Conservation (phyloP, 495 filamentous ascomycete genomes). For the Hamigera avellanea region DNA sequence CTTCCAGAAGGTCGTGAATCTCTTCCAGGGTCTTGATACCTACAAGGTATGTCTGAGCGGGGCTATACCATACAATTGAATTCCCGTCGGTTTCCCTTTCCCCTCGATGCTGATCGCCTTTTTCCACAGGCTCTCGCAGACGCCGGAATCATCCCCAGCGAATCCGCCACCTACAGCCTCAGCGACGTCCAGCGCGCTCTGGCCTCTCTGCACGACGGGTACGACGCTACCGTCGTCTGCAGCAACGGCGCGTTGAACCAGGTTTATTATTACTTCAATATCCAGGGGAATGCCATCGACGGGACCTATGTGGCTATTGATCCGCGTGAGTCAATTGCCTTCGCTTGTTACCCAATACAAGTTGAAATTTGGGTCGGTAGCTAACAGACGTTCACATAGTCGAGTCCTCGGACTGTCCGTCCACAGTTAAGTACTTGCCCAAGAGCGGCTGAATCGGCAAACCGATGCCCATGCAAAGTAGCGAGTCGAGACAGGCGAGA, state of each 20-base stretch:
- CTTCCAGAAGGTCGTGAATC: slow-evolving; percentile 42
- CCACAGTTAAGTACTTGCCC: not conserved
- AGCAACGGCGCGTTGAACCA: slow-evolving; percentile 45
- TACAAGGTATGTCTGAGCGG: slow-evolving; percentile 47
- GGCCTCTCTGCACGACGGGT: slow-evolving; percentile 39
- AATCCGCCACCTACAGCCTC: slow-evolving; percentile 46
- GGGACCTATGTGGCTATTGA: slow-evolving; percentile 51
- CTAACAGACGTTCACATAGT: too few species aligned
- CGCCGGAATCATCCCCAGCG: slow-evolving; percentile 53
- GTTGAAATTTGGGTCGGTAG: not conserved
- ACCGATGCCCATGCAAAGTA: too few species aligned
- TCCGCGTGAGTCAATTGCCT: slow-evolving; percentile 28
- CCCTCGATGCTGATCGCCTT: not conserved
- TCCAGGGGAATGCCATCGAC: slow-evolving; percentile 57
- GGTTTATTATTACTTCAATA: slow-evolving; percentile 68
- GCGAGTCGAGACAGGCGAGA: too few species aligned
- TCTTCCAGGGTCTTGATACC: slow-evolving; percentile 52
- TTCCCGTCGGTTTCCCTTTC: too few species aligned
- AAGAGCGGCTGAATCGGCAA: too few species aligned
- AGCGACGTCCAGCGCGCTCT: slow-evolving; percentile 52
- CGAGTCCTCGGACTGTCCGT: slow-evolving; percentile 41
- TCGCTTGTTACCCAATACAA: not conserved
- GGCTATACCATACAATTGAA: too few species aligned
- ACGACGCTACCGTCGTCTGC: slow-evolving; percentile 54
- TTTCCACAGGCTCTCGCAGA: slow-evolving; percentile 41